Evolutionary conservation across 495 filamentous ascomycete genomes (phyloP).

Genomic region (Daldinia grandis): DNA sequence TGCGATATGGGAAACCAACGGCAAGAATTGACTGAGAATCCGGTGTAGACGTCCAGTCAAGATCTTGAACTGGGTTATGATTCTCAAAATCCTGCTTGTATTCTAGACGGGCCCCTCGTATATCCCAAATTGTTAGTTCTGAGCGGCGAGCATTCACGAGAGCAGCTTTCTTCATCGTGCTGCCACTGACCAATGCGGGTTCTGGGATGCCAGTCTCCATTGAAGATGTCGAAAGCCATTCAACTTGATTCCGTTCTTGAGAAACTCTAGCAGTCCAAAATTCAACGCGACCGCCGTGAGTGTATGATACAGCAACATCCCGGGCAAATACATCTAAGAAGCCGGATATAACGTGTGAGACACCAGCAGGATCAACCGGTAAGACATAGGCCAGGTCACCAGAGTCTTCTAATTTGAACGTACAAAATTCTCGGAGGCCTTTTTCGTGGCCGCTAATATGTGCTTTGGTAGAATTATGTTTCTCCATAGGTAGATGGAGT

Average conservation of each 20-base stretch:
- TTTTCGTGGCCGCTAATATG: slow-evolving; percentile 48
- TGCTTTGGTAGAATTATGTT: slow-evolving; percentile 38
- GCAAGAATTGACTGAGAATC: slow-evolving; percentile 91
- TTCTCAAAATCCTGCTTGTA: slow-evolving; percentile 76
- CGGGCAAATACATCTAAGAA: slow-evolving; percentile 89
- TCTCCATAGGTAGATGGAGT: slow-evolving; percentile 61
- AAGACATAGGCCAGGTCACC: slow-evolving; percentile 84
- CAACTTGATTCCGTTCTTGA: slow-evolving; percentile 60
- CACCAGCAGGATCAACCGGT: slow-evolving; percentile 89
- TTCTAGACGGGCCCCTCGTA: slow-evolving; percentile 81
- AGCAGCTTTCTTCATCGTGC: slow-evolving; percentile 86
- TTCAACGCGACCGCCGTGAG: slow-evolving; percentile 73
- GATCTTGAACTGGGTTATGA: slow-evolving; percentile 79
- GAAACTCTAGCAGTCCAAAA: slow-evolving; percentile 89
- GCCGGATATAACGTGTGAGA: slow-evolving; percentile 72
- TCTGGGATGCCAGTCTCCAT: slow-evolving; percentile 81
- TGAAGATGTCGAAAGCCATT: slow-evolving; percentile 86
- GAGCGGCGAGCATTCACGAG: slow-evolving; percentile 76
- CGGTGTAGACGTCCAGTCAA: slow-evolving; percentile 95
- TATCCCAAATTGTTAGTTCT: slow-evolving; percentile 93
- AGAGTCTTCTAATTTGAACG: slow-evolving; percentile 73
- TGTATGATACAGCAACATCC: slow-evolving; percentile 90
- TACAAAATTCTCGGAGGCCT: slow-evolving; percentile 71
- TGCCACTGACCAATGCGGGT: slow-evolving; percentile 83
- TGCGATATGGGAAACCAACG: slow-evolving; percentile 86